Evolutionary conservation across 2,329 filamentous ascomycete species (phyloP), one percentile per base, ranked within the genome.

Genomic region (Pyrenochaeta sp.): DNA sequence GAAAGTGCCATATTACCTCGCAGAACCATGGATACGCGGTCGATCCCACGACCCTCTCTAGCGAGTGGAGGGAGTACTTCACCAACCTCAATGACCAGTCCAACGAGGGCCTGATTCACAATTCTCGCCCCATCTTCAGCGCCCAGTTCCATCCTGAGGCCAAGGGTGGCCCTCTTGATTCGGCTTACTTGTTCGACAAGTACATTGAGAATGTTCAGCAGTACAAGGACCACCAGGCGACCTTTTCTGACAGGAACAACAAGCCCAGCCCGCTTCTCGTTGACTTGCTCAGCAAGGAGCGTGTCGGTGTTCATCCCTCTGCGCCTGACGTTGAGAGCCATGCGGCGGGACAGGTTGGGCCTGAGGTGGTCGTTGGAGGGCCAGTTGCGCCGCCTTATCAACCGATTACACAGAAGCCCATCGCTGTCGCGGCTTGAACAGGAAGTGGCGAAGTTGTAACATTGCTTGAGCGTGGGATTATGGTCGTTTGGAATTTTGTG

Each of bases 101-200:
- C 79, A 99, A 99, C 79, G 95, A 99, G 84, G 94, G 91, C 59
- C 92, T 99, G 88, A 93, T 97, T 77, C 95, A 99, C 86, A 93
- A 91, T 81, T 91, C 91, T 57, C 91, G 94, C 36, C 95, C 95
- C 62, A 99, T 99, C 78, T 98, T 99, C 86, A 94, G 91, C 64
- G 97, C 93, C 25, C 95, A 99, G 81, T 99, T 99, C 88, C 95
- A 99, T 77, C 95, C 95, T 15, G 95, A 99, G 82, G 95, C 95
- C 68, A 97, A 97, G 85, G 95, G 95, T 60, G 95, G 95, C 53
- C 95, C 95, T 53, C 91, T 97, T 81, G 95, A 99, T 83, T 96
- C 92, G 64, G 89, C 92, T 2, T 98, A 96, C 81, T 86, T 99
- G 59, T 99, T 99, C 74, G 95, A 99, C 81, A 92, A 92, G 83